Evolutionary conservation across 1,284 basidiomycete genomes (phyloP), one percentile per base, ranked within the genome.

Genomic region (Cryptococcus sp.): DNA sequence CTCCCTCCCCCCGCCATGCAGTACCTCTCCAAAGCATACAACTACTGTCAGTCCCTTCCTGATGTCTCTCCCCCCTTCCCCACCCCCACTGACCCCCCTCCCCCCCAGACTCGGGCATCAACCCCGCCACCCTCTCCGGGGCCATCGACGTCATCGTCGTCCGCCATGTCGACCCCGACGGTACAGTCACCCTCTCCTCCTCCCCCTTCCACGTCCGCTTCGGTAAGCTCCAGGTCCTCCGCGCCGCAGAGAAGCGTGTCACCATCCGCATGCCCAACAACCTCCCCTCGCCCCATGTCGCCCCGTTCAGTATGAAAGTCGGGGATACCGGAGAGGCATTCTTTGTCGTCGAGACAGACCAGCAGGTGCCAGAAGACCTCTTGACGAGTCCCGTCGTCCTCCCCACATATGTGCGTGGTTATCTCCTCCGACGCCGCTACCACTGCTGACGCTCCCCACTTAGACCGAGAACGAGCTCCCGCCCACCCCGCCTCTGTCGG

Each of bases 151-250:
- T 97, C 77, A 93, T 97, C 69, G 93, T 96, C 65, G 85, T 97
- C 51, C 85, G 87, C 60, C 83, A 87, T 50, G 85, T 85, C 80
- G 79, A 84, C 42, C 80, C 84, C 57, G 82, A 72, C 49, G 77
- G 75, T 24, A 69, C 73, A 16, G 82, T 81, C 21, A 88, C 88
- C 66, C 84, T 97, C 36, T 88, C 85, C 2, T 96, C 92, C 72
- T 93, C 92, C 15, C 96, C 96, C 0, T 99, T 98, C 71, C 96
- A 98, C 77, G 94, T 99, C 43, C 82, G 96, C 56, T 98, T 98
- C 75, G 96, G 96, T 55, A 98, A 98, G 82, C 88, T 94, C 81
- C 93, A 95, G 76, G 93, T 98, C 2, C 82, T 98, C 11, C 81
- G 93, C 53, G 94, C 96, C 21, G 87, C 85, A 37, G 96, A 98